A percentile compares a stretch with the other conserved stretches of the same genome.
Conservation (phyloP, 441 rosid genomes). For the Iberis amara region DNA sequence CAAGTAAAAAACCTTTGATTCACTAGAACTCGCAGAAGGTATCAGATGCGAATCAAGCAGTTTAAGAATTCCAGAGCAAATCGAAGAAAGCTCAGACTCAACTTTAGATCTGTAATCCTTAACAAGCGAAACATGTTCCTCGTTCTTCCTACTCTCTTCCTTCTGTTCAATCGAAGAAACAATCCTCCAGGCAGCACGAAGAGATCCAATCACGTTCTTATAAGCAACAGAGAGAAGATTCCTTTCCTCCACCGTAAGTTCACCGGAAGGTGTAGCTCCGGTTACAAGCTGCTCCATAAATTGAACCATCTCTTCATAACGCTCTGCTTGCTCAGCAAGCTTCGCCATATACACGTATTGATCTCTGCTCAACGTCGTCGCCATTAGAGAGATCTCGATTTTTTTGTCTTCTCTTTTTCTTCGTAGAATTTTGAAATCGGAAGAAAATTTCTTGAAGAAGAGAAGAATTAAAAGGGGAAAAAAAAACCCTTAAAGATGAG, state of each 20-base stretch:
- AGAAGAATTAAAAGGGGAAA: conserved; percentile 1
- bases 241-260: conserved; percentile 46
- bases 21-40: conserved; percentile 35
- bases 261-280: conserved; percentile 35
- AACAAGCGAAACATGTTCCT: conserved; percentile 43
- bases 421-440: conserved; percentile 23
- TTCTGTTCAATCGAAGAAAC: conserved; percentile 47
- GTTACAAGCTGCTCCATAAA: conserved; percentile 41
- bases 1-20: conserved; percentile 42
- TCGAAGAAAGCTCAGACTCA: conserved; percentile 34
- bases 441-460: conserved; percentile 20
- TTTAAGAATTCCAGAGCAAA: conserved; percentile 37
- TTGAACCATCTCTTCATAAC: conserved; percentile 47
- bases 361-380: conserved; percentile 38
- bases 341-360: conserved; percentile 49
- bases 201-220: conserved; percentile 50
- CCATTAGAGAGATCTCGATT: conserved; percentile 29
- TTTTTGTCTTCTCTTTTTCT: background rate
- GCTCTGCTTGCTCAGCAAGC: conserved; percentile 47
- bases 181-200: conserved; percentile 46
- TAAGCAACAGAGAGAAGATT: conserved; percentile 48
- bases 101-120: conserved; percentile 43
- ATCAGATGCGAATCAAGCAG: conserved; percentile 39
- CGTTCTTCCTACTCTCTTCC: conserved; percentile 47
- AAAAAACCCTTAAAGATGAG: conserved; percentile 6